Base-by-base conservation (phyloP, 768 basidiomycete species). In the Auricularia auricula-judae region DNA sequence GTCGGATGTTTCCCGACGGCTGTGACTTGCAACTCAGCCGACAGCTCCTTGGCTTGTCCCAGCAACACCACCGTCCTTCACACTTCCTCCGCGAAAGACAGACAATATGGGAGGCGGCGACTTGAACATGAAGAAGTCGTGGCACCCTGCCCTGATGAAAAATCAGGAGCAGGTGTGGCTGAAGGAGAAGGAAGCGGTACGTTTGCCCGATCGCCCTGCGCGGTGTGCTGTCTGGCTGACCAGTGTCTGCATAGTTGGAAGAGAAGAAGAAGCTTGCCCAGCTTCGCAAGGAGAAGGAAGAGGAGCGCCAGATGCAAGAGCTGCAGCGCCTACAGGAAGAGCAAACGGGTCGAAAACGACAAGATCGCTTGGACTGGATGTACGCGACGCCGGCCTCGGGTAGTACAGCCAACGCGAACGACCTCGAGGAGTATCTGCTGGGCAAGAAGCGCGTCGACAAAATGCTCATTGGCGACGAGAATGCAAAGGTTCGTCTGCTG, bases 141-240 rank as follows among this genome's bases (percentile, higher is more conserved):
- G 95, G 95, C 95, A 98, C 75, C 95, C 95, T 83, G 87, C 94
- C 82, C 90, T 96, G 77, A 76, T 97, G 76, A 93, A 93, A 74
- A 96, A 96, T 78, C 96, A 98, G 87, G 93, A 96, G 86, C 86
- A 91, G 84, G 97, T 98, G 71, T 98, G 97, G 96, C 83, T 98
- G 64, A 91, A 96, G 76, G 97, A 99, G 77, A 94, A 96, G 84
- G 89, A 91, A 73, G 93, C 94, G 63, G 93, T 92, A 73, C 71
- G 90, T 81, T 12, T 34, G 16, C 18, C 39, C 36, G 62, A 43
- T 62, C 56, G 56, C 44, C 23, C 33, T 63, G 62, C 47, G 21
- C 39, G 18, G 64, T 65, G 21, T 44, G 53, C 7, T 7, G 23
- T 23, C 43, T 53, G 61, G 62, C 61, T 69, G 47, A 71, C 70